Evolutionary conservation across 495 filamentous ascomycete species (phyloP).

Genomic region (Oidiodendron maius): DNA sequence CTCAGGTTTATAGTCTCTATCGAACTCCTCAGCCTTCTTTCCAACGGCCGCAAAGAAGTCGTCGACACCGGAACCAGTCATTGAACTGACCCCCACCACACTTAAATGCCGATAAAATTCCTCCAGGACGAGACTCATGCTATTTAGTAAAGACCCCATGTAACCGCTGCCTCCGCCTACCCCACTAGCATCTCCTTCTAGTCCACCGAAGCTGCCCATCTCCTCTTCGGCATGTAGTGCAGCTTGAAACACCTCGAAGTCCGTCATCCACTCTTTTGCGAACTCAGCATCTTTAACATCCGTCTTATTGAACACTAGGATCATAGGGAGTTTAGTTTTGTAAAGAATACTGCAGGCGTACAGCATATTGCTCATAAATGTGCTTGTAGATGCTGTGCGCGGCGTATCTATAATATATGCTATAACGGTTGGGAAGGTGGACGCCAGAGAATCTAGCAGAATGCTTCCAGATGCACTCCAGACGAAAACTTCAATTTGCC

Average conservation of each 20-base stretch:
- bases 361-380: constrained; percentile 99
- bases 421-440: constrained; percentile 89
- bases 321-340: constrained; percentile 97
- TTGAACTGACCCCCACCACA: constrained; percentile 87
- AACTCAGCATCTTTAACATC: constrained; percentile 87
- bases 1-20: constrained; percentile 86
- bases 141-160: constrained; percentile 93
- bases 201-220: constrained; percentile 65
- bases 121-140: constrained; percentile 95
- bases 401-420: constrained; percentile 98
- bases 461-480: constrained; percentile 94
- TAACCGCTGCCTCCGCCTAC: constrained; percentile 79
- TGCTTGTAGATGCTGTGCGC: constrained; percentile 82
- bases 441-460: constrained; percentile 86
- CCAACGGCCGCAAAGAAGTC: constrained; percentile 88
- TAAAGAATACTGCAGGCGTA: constrained; percentile 98
- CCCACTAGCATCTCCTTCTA: constrained; percentile 56
- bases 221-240: constrained; percentile 78
- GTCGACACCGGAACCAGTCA: constrained; percentile 86
- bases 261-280: constrained; percentile 99
- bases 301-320: constrained; percentile 97
- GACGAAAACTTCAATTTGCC: constrained; percentile 97
- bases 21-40: constrained; percentile 84
- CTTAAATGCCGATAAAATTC: constrained; percentile 94
- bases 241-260: constrained; percentile 91